Evolutionary conservation across 495 filamentous ascomycete genomes (phyloP).

Genomic region (Cercophora scortea): DNA sequence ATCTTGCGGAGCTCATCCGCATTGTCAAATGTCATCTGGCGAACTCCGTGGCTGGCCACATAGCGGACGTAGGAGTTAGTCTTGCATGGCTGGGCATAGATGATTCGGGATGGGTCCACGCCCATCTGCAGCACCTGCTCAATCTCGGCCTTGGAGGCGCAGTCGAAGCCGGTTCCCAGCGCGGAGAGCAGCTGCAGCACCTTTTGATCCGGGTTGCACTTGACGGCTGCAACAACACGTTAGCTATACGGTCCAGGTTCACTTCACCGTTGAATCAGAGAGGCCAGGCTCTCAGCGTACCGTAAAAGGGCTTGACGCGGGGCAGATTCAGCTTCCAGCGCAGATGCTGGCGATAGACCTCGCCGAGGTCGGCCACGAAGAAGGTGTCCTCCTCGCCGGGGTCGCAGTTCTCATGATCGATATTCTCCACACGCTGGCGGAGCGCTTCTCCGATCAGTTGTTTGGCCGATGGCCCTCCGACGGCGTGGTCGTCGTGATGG

Average conservation of each 20-base stretch:
- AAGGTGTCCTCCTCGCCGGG: slow-evolving; percentile 94
- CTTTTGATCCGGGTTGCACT: slow-evolving; percentile 92
- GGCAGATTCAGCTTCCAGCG: slow-evolving; percentile 94
- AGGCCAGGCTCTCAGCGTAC: slow-evolving; percentile 42
- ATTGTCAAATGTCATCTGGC: slow-evolving; percentile 99
- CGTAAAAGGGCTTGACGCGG: slow-evolving; percentile 93
- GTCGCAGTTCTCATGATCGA: slow-evolving; percentile 79
- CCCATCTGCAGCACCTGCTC: slow-evolving; percentile 79
- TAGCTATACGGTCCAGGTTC: neutral
- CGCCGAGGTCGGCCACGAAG: slow-evolving; percentile 95
- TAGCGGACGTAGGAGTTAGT: slow-evolving; percentile 95
- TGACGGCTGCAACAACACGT: slow-evolving; percentile 60
- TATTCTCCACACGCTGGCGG: slow-evolving; percentile 67
- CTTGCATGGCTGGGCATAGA: slow-evolving; percentile 99
- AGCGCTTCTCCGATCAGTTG: slow-evolving; percentile 70
- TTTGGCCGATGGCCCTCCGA: slow-evolving; percentile 32
- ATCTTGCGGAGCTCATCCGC: slow-evolving; percentile 97
- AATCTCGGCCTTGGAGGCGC: slow-evolving; percentile 94
- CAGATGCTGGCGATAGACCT: slow-evolving; percentile 97
- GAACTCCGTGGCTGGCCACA: slow-evolving; percentile 73
- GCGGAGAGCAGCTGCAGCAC: slow-evolving; percentile 79
- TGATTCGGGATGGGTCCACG: slow-evolving; percentile 85
- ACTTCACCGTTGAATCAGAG: neutral
- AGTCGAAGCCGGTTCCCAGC: slow-evolving; percentile 94
- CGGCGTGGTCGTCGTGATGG: slow-evolving; percentile 24